Conservation (phyloP, 208 protist genomes). For the Leishmania turanica region DNA sequence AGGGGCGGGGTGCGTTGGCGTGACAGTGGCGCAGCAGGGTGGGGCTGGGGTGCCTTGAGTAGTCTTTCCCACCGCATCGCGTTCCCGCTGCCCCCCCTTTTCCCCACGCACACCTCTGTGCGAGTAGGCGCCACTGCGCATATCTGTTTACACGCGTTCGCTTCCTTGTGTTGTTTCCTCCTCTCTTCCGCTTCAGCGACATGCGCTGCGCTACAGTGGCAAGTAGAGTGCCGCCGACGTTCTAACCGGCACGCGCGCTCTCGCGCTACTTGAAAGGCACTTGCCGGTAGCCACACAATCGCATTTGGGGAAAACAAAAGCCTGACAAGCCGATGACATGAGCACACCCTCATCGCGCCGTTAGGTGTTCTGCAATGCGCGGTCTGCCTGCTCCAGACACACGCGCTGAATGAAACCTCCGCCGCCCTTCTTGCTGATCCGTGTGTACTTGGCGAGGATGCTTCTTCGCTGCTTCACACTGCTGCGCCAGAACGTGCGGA, state of each 20-base stretch:
- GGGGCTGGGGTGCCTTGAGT: neutral
- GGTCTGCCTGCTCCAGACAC: conserved; percentile 44
- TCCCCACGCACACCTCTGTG: neutral
- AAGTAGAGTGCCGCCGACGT: neutral
- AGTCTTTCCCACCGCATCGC: neutral
- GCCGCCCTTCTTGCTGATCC: conserved; percentile 13
- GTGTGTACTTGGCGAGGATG: conserved; percentile 39
- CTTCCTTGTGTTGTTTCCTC: neutral
- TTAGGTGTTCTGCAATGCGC: conserved; percentile 13
- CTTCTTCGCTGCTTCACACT: conserved; percentile 28
- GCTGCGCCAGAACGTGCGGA: conserved; percentile 66
- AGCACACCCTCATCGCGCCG: neutral
- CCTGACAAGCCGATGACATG: neutral
- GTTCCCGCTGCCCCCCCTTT: neutral
- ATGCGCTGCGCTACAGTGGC: neutral
- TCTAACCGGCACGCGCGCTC: neutral
- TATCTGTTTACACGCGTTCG: neutral
- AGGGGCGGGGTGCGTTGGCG: neutral
- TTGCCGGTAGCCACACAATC: neutral
- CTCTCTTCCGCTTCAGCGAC: neutral
- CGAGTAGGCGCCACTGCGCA: neutral
- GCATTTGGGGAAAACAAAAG: neutral
- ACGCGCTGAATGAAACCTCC: conserved; percentile 39
- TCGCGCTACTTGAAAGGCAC: neutral
- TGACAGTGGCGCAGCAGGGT: neutral